Conservation (phyloP, 495 filamentous ascomycete genomes). For the Cudoniella acicularis region DNA sequence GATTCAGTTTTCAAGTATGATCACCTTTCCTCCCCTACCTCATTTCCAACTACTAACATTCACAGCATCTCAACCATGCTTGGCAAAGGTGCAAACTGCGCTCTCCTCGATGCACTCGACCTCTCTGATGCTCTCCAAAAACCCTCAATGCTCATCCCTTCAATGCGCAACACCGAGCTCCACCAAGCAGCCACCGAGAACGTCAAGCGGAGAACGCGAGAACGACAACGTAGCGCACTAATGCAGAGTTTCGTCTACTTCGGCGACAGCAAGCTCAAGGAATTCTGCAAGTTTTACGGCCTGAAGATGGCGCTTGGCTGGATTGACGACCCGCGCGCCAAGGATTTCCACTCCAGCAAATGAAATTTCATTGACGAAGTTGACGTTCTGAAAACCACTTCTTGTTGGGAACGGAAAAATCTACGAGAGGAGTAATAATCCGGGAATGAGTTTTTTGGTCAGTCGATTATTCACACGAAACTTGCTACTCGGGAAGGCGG, state of each 20-base stretch:
- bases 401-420: too few species aligned
- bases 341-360: conserved; percentile 3
- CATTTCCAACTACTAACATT: not conserved
- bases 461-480: too few species aligned
- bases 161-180: not conserved
- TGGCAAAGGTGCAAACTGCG: conserved; percentile 24
- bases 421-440: too few species aligned
- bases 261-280: conserved; percentile 13
- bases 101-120: conserved; percentile 19
- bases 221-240: conserved; percentile 10
- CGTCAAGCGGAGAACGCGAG: conserved; percentile 12
- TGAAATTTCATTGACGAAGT: not conserved
- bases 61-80: conserved; percentile 20
- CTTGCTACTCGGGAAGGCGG: too few species aligned
- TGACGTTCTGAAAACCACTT: too few species aligned
- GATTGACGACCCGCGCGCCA: conserved; percentile 11
- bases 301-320: conserved; percentile 13
- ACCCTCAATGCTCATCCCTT: not conserved
- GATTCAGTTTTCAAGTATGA: conserved; percentile 24
- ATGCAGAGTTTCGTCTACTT: conserved; percentile 19
- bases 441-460: too few species aligned
- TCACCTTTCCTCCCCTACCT: not conserved
- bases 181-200: conserved; percentile 8
- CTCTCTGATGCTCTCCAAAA: conserved; percentile 8
- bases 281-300: conserved; percentile 2